Evolutionary conservation across 768 basidiomycete genomes (phyloP).

Genomic region (Brasilioporus rufonigricans): DNA sequence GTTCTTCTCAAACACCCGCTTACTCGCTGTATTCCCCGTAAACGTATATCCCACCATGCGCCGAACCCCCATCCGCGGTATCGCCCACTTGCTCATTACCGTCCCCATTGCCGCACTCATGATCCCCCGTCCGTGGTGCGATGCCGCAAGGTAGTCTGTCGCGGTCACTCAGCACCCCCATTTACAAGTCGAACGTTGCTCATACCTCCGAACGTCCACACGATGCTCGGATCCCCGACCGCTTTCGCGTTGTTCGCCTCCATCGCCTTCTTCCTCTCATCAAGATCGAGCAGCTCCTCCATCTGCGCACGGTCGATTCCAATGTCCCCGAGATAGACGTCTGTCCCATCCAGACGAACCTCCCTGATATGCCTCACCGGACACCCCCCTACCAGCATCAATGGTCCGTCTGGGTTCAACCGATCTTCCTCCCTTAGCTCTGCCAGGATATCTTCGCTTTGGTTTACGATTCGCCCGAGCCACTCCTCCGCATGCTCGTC

Average conservation of each 20-base stretch:
- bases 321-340: conserved; percentile 49
- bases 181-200: not conserved
- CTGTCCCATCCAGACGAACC: conserved; percentile 50
- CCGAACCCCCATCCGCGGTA: conserved; percentile 61
- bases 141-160: conserved; percentile 59
- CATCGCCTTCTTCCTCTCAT: conserved; percentile 34
- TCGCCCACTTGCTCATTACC: conserved; percentile 56
- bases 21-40: conserved; percentile 56
- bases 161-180: not conserved
- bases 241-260: conserved; percentile 41
- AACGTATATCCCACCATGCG: conserved; percentile 45
- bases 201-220: conserved; percentile 64
- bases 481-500: conserved; percentile 40
- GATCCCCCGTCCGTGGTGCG: conserved; percentile 66
- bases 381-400: conserved; percentile 39
- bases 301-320: conserved; percentile 23
- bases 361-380: conserved; percentile 55
- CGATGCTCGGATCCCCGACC: conserved; percentile 52
- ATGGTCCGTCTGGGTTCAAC: conserved; percentile 16
- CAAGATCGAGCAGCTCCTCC: conserved; percentile 35
- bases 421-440: conserved; percentile 19
- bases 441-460: conserved; percentile 21
- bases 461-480: conserved; percentile 23
- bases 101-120: conserved; percentile 65
- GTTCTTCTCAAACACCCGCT: conserved; percentile 65